These are phyloP conservation scores for Serpula lacrymans DNA, from an alignment of 768 basidiomycete species.

Conservation along the genomic window DNA sequence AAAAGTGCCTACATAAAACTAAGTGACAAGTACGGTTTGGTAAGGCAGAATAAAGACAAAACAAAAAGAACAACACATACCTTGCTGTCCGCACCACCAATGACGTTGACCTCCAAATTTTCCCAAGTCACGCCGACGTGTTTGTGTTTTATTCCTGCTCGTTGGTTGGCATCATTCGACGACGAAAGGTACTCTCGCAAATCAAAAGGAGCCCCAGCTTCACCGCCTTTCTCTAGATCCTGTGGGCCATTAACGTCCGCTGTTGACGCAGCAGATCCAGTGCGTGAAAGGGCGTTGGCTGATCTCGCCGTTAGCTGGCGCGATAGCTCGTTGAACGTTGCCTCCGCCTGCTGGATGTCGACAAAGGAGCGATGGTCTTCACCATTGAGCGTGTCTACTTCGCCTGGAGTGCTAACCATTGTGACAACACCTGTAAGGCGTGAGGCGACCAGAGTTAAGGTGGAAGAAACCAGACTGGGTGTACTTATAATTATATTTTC, in stretches of 20 bases:
- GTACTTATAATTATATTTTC: too few relatives aligned
- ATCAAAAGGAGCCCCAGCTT: constrained; percentile 44
- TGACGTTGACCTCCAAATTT: constrained; percentile 57
- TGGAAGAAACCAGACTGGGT: too few relatives aligned
- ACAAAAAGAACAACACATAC: constrained; percentile 25
- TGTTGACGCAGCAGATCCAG: constrained; percentile 19
- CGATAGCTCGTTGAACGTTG: constrained; percentile 53
- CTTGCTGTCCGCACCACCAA: constrained; percentile 55
- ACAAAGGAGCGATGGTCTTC: constrained; percentile 31
- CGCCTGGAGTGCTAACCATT: too few relatives aligned
- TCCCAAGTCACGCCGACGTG: constrained; percentile 78
- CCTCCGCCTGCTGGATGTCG: constrained; percentile 48
- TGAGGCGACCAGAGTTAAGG: too few relatives aligned
- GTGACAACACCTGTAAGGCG: too few relatives aligned
- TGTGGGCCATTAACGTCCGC: constrained; percentile 22
- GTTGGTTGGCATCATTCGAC: constrained; percentile 62
- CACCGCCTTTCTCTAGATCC: constrained; percentile 41
- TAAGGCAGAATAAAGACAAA: neutral
- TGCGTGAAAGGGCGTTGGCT: neutral
- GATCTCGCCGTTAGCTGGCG: constrained; percentile 29
- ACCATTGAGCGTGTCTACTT: neutral
- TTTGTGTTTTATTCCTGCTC: constrained; percentile 68
- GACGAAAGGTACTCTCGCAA: constrained; percentile 66
- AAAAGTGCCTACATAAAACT: constrained; percentile 58
- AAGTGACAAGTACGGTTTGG: neutral